Conservation (phyloP, 768 basidiomycete species). For the Lentinus brumalis region DNA sequence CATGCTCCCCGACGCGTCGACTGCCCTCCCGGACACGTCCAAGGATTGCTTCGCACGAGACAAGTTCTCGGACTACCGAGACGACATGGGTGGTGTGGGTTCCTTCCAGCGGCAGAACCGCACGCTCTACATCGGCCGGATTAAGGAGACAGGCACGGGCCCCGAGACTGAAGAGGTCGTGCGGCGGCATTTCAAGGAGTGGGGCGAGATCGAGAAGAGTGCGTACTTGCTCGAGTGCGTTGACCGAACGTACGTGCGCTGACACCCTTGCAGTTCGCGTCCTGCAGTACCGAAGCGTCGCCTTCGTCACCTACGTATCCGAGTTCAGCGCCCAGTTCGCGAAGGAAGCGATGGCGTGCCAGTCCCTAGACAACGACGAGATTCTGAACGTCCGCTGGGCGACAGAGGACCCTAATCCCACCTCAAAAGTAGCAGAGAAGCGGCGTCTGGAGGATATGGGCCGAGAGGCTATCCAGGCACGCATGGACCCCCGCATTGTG, state of each 20-base stretch:
- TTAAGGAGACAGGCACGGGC: constrained; percentile 88
- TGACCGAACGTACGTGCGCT: constrained; percentile 10
- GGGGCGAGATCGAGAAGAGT: constrained; percentile 93
- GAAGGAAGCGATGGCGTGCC: constrained; percentile 98
- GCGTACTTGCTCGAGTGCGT: constrained; percentile 34
- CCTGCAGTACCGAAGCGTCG: constrained; percentile 91
- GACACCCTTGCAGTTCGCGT: constrained; percentile 66
- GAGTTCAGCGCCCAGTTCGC: constrained; percentile 93
- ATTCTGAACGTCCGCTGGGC: constrained; percentile 99
- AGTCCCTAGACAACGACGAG: constrained; percentile 95
- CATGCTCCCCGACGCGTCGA: constrained; percentile 71
- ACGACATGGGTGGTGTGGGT: constrained; percentile 99
- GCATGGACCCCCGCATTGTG: constrained; percentile 85
- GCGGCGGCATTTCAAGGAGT: constrained; percentile 90
- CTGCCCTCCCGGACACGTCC: constrained; percentile 81
- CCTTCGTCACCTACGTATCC: constrained; percentile 92
- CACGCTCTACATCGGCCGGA: constrained; percentile 92
- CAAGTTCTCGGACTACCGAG: constrained; percentile 96
- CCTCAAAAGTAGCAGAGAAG: constrained; percentile 84
- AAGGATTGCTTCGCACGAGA: constrained; percentile 97
- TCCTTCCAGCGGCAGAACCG: constrained; percentile 93
- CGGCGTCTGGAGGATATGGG: constrained; percentile 81
- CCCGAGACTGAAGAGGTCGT: constrained; percentile 92
- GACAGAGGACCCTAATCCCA: constrained; percentile 97
- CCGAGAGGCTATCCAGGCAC: constrained; percentile 80